A percentile compares a stretch with the other conserved stretches of the same genome.
Conservation (phyloP, 78 protist species). For the Bigelowiella natans region DNA sequence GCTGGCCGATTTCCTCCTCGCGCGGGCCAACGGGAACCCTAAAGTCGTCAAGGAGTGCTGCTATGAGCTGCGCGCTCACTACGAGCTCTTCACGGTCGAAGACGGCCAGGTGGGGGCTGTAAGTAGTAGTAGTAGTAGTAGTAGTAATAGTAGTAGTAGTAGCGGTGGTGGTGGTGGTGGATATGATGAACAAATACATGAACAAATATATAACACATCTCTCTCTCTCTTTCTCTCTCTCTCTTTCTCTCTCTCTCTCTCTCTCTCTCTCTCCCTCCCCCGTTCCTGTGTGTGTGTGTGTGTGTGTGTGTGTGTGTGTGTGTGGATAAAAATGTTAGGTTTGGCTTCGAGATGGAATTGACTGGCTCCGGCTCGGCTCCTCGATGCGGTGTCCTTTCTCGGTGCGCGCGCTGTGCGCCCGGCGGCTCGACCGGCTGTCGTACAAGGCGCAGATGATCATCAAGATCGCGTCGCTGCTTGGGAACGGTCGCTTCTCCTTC, state of each 20-base stretch:
- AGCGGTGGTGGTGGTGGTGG: too few species aligned
- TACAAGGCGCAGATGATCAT: neutral
- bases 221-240: too few species aligned
- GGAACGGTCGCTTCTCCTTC: neutral
- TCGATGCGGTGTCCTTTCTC: neutral
- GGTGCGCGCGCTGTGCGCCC: neutral
- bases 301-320: too few species aligned
- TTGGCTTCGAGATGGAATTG: neutral
- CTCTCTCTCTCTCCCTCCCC: too few species aligned
- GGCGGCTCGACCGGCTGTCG: neutral
- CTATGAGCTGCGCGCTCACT: neutral
- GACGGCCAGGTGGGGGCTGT: constrained; percentile 1
- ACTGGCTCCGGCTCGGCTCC: neutral
- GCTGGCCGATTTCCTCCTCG: neutral
- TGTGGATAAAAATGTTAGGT: too few species aligned
- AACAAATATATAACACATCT: too few species aligned
- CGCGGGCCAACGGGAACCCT: neutral
- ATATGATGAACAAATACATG: too few species aligned
- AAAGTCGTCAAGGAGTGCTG: neutral
- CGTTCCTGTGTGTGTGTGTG: too few species aligned
- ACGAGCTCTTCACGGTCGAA: neutral
- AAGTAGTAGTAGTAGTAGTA: too few species aligned
- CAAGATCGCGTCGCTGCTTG: neutral
- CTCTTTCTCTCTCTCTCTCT: too few species aligned
- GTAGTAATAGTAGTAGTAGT: too few species aligned